phyloP scores from a whole-genome alignment of 2,329 filamentous ascomycete genomes.

The Ceratocystis papillata region DNA sequence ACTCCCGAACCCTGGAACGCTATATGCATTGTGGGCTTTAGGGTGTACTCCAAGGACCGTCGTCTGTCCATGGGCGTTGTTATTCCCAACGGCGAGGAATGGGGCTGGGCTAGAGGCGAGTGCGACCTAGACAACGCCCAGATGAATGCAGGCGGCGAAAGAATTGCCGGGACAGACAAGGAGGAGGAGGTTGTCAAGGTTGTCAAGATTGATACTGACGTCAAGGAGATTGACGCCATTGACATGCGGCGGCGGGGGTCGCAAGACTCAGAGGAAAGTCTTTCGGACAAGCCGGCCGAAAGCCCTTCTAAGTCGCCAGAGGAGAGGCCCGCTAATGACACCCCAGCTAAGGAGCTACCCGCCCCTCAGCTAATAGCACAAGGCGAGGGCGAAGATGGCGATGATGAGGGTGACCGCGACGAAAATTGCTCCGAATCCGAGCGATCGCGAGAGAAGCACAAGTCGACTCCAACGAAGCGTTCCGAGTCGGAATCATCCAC shows the following conservation, averaged over 20 bases:
- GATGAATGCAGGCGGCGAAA: slow-evolving; percentile 41
- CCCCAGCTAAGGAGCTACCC: neutral
- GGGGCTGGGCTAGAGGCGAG: slow-evolving; percentile 47
- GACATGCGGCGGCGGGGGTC: slow-evolving; percentile 34
- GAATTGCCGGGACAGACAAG: slow-evolving; percentile 7
- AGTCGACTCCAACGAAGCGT: neutral
- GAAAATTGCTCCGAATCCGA: neutral
- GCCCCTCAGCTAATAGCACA: neutral
- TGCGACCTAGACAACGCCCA: slow-evolving; percentile 48
- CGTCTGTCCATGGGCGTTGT: slow-evolving; percentile 44
- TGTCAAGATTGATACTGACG: neutral
- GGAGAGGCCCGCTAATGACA: too few species aligned
- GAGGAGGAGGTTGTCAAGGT: slow-evolving; percentile 21
- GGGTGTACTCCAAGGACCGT: slow-evolving; percentile 51
- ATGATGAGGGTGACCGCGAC: slow-evolving; percentile 14
- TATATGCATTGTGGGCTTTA: slow-evolving; percentile 49
- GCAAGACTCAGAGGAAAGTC: slow-evolving; percentile 30
- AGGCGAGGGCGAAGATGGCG: slow-evolving; percentile 14
- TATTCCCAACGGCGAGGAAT: slow-evolving; percentile 46
- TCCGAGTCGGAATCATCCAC: neutral
- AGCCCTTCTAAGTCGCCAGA: neutral
- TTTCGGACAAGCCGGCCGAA: neutral
- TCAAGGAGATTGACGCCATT: slow-evolving; percentile 20
- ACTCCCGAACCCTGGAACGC: slow-evolving; percentile 51
- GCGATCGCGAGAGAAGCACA: slow-evolving; percentile 7